Evolutionary conservation across 2,329 filamentous ascomycete species (phyloP).

Genomic region (Lasiodiplodia sp.): DNA sequence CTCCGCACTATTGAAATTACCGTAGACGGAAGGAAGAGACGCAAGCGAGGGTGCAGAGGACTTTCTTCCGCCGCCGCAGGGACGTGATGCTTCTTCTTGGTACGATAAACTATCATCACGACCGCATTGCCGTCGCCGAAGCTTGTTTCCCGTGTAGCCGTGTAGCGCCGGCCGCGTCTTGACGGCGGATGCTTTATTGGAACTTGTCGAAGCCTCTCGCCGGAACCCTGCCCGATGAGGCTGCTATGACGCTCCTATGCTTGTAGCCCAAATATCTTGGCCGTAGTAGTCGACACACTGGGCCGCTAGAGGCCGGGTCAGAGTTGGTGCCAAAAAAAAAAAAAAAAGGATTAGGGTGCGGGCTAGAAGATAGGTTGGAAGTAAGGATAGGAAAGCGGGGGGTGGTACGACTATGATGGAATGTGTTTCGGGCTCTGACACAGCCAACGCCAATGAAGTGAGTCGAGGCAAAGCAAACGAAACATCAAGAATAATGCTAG

Average conservation of each 20-base stretch:
- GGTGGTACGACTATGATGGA: conserved; percentile 20
- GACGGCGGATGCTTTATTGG: no score
- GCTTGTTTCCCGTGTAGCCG: background rate
- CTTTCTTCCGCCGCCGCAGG: background rate
- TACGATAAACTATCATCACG: background rate
- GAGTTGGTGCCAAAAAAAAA: conserved; percentile 5
- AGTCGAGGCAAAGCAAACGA: background rate
- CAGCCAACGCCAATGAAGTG: background rate
- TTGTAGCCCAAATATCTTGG: conserved; percentile 1
- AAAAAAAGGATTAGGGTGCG: no score
- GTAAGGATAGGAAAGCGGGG: conserved; percentile 1
- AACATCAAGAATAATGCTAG: background rate
- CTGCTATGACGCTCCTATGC: conserved; percentile 12
- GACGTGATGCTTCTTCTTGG: no score
- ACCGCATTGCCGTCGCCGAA: background rate
- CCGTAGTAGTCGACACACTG: background rate
- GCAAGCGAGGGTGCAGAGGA: conserved; percentile 3
- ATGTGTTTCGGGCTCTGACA: conserved; percentile 16
- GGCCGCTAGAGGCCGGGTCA: background rate
- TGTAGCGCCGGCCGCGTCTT: background rate
- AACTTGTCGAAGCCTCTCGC: background rate
- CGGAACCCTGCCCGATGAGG: conserved; percentile 2
- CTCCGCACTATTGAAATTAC: conserved; percentile 12
- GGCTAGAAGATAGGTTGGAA: background rate
- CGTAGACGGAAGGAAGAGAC: conserved; percentile 6